Percentiles rank a stretch among this genome's conserved stretches.
These are phyloP conservation scores for Solanum hybrid DNA, from an alignment of 305 asterid species.

Conservation along the genomic window DNA sequence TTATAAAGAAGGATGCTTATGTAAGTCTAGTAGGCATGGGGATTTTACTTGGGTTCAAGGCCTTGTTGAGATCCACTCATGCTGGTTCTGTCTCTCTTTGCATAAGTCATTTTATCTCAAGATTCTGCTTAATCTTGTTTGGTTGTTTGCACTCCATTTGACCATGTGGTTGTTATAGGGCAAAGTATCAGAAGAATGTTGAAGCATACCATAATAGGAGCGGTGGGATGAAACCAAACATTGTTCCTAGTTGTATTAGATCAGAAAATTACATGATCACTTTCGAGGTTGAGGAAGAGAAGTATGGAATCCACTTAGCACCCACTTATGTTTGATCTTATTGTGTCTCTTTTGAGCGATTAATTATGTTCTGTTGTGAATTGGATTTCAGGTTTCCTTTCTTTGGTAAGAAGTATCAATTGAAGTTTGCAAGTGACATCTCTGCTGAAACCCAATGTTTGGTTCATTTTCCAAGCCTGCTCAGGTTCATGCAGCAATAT, in stretches of 20 bases:
- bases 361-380: slow-evolving; percentile 16
- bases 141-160: background rate
- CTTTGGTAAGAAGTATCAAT: slow-evolving; percentile 93
- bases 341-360: slow-evolving; percentile 8
- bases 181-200: slow-evolving; percentile 93
- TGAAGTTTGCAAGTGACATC: slow-evolving; percentile 70
- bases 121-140: background rate
- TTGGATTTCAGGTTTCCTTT: slow-evolving; percentile 72
- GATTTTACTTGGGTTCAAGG: background rate
- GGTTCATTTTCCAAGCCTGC: slow-evolving; percentile 93
- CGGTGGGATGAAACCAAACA: slow-evolving; percentile 71
- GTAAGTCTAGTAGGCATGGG: background rate
- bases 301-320: slow-evolving; percentile 34
- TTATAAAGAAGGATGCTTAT: background rate
- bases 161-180: slow-evolving; percentile 39
- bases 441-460: slow-evolving; percentile 77
- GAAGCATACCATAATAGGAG: slow-evolving; percentile 89
- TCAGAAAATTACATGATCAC: slow-evolving; percentile 92
- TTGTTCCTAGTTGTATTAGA: slow-evolving; percentile 85
- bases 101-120: background rate
- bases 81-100: background rate
- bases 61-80: background rate
- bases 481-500: slow-evolving; percentile 43
- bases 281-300: slow-evolving; percentile 97
- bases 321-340: background rate